Percentiles rank a stretch among this genome's conserved stretches.
These are phyloP conservation scores for Strobilomyces confusus DNA, from an alignment of 768 basidiomycete species.

Conservation along the genomic window DNA sequence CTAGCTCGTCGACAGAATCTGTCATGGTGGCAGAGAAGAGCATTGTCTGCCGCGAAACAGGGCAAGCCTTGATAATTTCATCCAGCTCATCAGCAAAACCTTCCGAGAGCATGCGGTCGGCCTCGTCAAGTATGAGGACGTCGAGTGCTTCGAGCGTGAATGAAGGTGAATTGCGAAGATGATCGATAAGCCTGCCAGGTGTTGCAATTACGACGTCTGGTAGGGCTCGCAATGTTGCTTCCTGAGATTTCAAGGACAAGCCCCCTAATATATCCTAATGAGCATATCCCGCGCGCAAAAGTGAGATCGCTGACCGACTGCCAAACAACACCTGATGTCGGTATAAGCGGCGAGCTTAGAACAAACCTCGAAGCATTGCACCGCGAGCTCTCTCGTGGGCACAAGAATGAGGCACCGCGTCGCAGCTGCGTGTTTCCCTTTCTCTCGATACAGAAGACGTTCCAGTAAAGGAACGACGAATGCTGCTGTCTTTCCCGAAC, in stretches of 20 bases:
- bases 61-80: constrained; percentile 92
- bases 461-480: constrained; percentile 95
- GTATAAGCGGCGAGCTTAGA: constrained; percentile 80
- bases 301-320: constrained; percentile 63
- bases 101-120: constrained; percentile 94
- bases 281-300: background rate
- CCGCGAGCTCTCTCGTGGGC: constrained; percentile 93
- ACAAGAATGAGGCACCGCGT: constrained; percentile 89
- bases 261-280: constrained; percentile 55
- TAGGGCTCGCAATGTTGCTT: constrained; percentile 73
- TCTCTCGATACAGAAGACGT: constrained; percentile 87
- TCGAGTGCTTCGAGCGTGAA: constrained; percentile 93
- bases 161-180: constrained; percentile 90
- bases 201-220: constrained; percentile 97
- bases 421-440: constrained; percentile 79
- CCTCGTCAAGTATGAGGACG: constrained; percentile 93
- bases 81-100: constrained; percentile 93
- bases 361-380: constrained; percentile 93
- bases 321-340: constrained; percentile 86
- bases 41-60: constrained; percentile 90
- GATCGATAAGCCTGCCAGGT: constrained; percentile 96
- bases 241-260: constrained; percentile 89
- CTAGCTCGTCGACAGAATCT: constrained; percentile 90
- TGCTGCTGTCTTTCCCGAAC: constrained; percentile 97
- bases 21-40: constrained; percentile 99